Base-by-base conservation (phyloP, 768 basidiomycete genomes). In the Termitomyces sp. region DNA sequence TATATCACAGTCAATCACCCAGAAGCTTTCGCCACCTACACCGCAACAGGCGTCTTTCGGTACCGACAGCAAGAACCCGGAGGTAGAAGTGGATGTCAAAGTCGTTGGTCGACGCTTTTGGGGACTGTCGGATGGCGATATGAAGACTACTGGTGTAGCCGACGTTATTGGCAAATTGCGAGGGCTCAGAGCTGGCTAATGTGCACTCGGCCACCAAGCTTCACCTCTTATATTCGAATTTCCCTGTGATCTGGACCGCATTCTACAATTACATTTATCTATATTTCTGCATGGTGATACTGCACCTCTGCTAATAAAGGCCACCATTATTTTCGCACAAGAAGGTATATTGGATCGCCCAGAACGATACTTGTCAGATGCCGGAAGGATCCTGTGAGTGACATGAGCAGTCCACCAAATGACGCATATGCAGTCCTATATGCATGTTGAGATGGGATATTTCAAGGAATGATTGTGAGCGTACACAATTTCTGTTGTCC, bases 381-480 rank as follows among this genome's bases (percentile, higher is more conserved):
- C 57, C 97, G 85, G 74, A 87, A 95, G 33, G 87, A 92, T 2
- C 97, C 97, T 30, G 93, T 88, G 52, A 99, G 75, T 0, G 97
- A 94, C 87, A 99, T 87, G 39, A 99, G 79, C 18, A 99, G 80
- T 22, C 97, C 97, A 40, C 97, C 97, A 60, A 97, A 99, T 8
- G 96, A 98, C 43, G 91, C 89, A 71, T 98, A 99, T 20, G 88
- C 96, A 27, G 95, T 97, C 53, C 95, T 98, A 56, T 33, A 59
- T 53, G 34, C 36, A 37, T 30, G 20, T 14, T 51, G 2, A 57
- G 33, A 56, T 40, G 18, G 55, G 33, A 65, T 42, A 39, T 33
- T 13, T 46, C 49, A 55, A 53, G 44, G 10, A 37, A 5, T 27
- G 22, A 60, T 46, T 18, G 36, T 50, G 48, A 56, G 77, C 90